A percentile compares a stretch with the other conserved stretches of the same genome.
These are phyloP conservation scores for Podaxis rugospora DNA, from an alignment of 768 basidiomycete genomes.

Conservation along the genomic window DNA sequence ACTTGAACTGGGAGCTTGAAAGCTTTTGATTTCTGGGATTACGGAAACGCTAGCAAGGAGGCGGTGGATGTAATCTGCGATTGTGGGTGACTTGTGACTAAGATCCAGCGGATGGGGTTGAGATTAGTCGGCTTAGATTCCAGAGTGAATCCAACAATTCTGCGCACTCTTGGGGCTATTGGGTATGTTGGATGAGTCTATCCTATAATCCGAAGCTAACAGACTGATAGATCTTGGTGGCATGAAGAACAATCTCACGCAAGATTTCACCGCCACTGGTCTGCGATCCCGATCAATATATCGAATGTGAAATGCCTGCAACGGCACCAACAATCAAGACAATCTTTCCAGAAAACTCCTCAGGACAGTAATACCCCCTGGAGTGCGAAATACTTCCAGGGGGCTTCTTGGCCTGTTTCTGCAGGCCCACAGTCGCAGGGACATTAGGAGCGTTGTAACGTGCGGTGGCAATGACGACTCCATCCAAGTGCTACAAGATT, in stretches of 20 bases:
- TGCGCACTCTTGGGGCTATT: background rate
- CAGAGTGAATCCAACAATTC: constrained; percentile 2
- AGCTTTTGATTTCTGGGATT: constrained; percentile 35
- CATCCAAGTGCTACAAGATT: constrained; percentile 28
- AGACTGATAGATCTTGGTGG: constrained; percentile 28
- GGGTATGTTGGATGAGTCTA: background rate
- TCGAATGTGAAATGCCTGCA: constrained; percentile 19
- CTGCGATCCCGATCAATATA: constrained; percentile 14
- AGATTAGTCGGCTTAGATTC: background rate
- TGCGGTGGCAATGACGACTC: constrained; percentile 29
- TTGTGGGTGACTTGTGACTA: constrained; percentile 8
- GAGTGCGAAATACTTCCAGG: constrained; percentile 33
- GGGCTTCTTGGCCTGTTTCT: constrained; percentile 29
- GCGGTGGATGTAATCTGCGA: constrained; percentile 17
- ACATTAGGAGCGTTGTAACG: constrained; percentile 31
- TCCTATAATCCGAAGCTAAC: background rate
- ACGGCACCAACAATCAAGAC: constrained; percentile 40
- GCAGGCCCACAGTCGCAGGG: constrained; percentile 28
- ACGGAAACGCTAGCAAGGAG: constrained; percentile 30
- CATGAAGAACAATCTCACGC: constrained; percentile 27
- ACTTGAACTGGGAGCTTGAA: constrained; percentile 20
- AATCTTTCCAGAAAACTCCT: constrained; percentile 29
- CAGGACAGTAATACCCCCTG: constrained; percentile 37
- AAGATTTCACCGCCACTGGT: constrained; percentile 33
- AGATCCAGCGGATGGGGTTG: constrained; percentile 4